Conservation (phyloP, 257 asterid genomes). For the Przewalskia tangutica region DNA sequence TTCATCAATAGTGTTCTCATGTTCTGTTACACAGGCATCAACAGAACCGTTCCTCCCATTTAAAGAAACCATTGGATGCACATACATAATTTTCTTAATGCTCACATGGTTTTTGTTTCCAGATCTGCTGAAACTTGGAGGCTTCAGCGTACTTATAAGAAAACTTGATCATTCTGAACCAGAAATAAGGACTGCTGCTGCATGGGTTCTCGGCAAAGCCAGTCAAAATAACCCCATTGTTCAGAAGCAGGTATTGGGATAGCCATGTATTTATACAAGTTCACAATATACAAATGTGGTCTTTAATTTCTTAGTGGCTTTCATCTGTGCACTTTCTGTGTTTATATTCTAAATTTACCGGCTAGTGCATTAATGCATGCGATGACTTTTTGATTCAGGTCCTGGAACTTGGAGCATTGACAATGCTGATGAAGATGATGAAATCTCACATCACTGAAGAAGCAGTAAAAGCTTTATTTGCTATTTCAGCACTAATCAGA, state of each 20-base stretch:
- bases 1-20: background rate
- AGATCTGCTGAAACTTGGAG: constrained; percentile 80
- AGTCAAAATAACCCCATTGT: constrained; percentile 72
- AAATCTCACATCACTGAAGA: constrained; percentile 47
- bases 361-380: background rate
- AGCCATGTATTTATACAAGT: background rate
- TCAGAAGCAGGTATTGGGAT: constrained; percentile 60
- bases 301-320: background rate
- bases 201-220: constrained; percentile 84
- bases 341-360: background rate
- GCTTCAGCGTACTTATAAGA: constrained; percentile 40
- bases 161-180: constrained; percentile 40
- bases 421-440: constrained; percentile 54
- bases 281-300: background rate
- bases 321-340: background rate
- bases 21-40: too few relatives aligned
- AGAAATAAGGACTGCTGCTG: constrained; percentile 56
- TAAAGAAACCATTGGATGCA: background rate
- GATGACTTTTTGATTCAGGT: constrained; percentile 36
- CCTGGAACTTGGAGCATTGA: constrained; percentile 57
- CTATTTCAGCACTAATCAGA: constrained; percentile 76
- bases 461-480: constrained; percentile 69
- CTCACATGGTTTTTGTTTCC: background rate
- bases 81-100: background rate
- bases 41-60: background rate